Conservation (phyloP, 768 basidiomycete genomes). For the Dictyophora rubrovolvata region DNA sequence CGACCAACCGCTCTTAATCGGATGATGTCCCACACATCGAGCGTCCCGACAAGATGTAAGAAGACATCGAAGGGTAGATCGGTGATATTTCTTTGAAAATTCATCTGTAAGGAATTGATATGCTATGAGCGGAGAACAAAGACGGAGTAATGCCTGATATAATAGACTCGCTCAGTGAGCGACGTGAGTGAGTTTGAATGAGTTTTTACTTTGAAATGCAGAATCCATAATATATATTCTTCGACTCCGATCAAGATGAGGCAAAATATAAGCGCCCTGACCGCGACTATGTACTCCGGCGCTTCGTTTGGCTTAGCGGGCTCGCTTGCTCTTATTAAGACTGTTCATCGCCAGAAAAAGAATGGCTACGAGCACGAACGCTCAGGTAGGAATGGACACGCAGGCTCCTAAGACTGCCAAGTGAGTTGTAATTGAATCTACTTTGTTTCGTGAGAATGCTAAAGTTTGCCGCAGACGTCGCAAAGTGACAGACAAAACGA, state of each 20-base stretch:
- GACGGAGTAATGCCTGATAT: not conserved
- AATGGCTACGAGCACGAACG: too few species aligned
- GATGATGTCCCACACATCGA: slow-evolving; percentile 3
- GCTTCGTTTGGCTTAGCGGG: too few species aligned
- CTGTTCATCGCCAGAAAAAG: too few species aligned
- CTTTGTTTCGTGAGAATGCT: not conserved
- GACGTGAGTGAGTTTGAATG: not conserved
- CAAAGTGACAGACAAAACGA: slow-evolving; percentile 68
- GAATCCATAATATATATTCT: not conserved
- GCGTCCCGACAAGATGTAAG: slow-evolving; percentile 1
- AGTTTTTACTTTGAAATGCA: not conserved
- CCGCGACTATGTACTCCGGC: too few species aligned
- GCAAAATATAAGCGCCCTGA: too few species aligned
- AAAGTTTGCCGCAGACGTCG: slow-evolving; percentile 42
- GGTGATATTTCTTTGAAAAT: not conserved
- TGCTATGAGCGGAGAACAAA: not conserved
- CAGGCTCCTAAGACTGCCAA: slow-evolving; percentile 25
- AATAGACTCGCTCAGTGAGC: not conserved
- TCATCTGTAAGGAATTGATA: not conserved
- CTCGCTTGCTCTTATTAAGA: too few species aligned
- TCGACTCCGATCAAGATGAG: not conserved
- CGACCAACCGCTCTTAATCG: slow-evolving; percentile 3
- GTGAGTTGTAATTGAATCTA: slow-evolving; percentile 14
- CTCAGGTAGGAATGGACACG: slow-evolving; percentile 2
- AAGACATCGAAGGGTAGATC: slow-evolving; percentile 9